A percentile compares a stretch with the other conserved stretches of the same genome.
Evolutionary conservation across 1,284 basidiomycete species (phyloP).

Genomic region (Apiotrichum sp.): DNA sequence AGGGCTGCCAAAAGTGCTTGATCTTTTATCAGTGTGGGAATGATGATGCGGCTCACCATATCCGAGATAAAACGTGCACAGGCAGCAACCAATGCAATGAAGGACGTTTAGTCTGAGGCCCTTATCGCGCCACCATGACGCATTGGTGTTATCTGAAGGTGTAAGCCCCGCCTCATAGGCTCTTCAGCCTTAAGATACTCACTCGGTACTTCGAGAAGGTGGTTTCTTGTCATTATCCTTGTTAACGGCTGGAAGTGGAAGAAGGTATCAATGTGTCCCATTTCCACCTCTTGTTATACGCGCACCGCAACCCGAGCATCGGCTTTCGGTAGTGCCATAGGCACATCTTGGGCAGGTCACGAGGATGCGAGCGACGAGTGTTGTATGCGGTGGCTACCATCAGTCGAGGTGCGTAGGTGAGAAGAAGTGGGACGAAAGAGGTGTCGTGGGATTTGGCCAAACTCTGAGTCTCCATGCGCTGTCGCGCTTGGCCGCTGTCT

Average conservation of each 20-base stretch:
- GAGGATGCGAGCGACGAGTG: too few species aligned
- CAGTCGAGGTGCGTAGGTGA: too few species aligned
- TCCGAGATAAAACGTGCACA: constrained; percentile 17
- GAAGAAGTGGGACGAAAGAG: too few species aligned
- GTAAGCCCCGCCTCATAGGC: not conserved
- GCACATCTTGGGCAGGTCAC: too few species aligned
- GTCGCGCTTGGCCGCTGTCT: too few species aligned
- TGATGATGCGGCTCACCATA: constrained; percentile 2
- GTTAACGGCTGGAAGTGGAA: not conserved
- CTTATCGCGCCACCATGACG: constrained; percentile 14
- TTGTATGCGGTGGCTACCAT: too few species aligned
- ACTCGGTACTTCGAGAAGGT: not conserved
- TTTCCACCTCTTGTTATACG: too few species aligned
- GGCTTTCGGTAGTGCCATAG: too few species aligned
- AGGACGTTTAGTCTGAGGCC: constrained; percentile 14
- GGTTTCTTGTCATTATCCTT: not conserved
- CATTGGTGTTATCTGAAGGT: constrained; percentile 13
- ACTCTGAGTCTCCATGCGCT: too few species aligned
- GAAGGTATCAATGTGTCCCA: too few species aligned
- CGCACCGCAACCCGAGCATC: too few species aligned
- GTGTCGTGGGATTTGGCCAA: too few species aligned
- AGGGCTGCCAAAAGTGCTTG: constrained; percentile 16
- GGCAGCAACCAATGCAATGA: constrained; percentile 13
- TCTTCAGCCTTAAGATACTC: not conserved
- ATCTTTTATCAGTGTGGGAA: constrained; percentile 4